Evolutionary conservation across 805 yeast genomes (phyloP), one percentile per base, ranked within the genome.

Genomic region (Cyberlindnera nakhonratchasimensis): DNA sequence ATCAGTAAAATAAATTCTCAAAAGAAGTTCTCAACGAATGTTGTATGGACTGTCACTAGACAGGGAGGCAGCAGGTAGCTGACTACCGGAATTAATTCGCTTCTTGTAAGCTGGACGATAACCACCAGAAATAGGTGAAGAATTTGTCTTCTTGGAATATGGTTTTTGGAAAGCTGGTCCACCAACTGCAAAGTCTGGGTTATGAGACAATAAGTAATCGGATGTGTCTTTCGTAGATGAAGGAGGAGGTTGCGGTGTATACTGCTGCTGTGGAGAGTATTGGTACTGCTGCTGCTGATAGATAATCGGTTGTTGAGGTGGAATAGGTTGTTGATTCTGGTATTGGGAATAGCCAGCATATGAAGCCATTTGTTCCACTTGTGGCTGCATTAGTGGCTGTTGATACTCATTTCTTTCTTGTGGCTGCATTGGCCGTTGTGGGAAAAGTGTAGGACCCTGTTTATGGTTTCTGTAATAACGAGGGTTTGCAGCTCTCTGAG

Each of bases 401-500:
- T 30, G 34, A 23, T 34, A 29, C 10, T 34, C 20, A 6, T 13
- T 17, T 5, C 6, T 7, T 17, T 21, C 22, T 16, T 19, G 23
- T 20, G n/a, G 33, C 12, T 34, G 26, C 8, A 12, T 18, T 33
- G 35, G 38, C 16, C 26, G 28, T 13, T 29, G 12, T 18, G 57
- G 54, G 42, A 59, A 51, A 7, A 56, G 50, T 8, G 51, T 40
- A 29, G 57, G 57, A 12, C 60, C 61, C 23, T 46, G 56, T 8
- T 48, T 56, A 6, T 54, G 52, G 26, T 67, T 70, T 42, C 64
- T 46, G 41, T 66, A 70, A 51, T 76, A 79, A 21, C 67, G 63
- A 14, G 84, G 86, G 54, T 84, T 84, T 13, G 79, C 71, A 21
- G 81, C 89, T 58, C 91, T 69, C 62, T 84, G 91, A 7, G 90